Evolutionary conservation across 495 filamentous ascomycete species (phyloP).

Genomic region (Penicillium egyptiacum): DNA sequence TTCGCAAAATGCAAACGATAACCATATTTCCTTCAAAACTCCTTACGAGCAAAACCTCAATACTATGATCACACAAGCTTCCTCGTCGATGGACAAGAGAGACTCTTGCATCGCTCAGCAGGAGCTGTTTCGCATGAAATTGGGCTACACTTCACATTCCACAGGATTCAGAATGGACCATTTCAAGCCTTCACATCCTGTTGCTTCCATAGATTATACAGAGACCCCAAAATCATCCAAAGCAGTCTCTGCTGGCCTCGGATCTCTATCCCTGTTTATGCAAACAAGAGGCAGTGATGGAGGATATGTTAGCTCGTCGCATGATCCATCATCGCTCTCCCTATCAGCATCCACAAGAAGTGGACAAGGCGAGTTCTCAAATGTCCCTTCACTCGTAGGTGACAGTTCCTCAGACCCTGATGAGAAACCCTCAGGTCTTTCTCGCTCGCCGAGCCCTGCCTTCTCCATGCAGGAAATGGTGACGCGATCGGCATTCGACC

Average conservation of each 20-base stretch:
- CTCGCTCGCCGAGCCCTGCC: neutral
- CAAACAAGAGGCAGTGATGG: constrained; percentile 23
- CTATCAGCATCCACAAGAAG: neutral
- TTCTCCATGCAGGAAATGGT: neutral
- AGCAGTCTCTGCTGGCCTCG: neutral
- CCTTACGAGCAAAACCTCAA: neutral
- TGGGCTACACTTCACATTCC: neutral
- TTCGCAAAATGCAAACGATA: neutral
- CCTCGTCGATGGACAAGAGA: neutral
- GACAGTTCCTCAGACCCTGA: neutral
- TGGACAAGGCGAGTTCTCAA: neutral
- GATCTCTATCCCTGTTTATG: constrained; percentile 35
- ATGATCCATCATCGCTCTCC: neutral
- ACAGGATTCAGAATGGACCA: too few species aligned
- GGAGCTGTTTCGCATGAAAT: neutral
- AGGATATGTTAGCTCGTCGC: neutral
- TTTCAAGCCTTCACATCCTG: neutral
- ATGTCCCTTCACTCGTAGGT: neutral
- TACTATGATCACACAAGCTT: neutral
- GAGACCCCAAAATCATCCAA: neutral
- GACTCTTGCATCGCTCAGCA: neutral
- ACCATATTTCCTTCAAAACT: neutral
- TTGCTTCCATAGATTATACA: neutral
- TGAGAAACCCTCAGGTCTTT: neutral
- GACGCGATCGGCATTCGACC: neutral